These are phyloP conservation scores for Phalaenopsis hybrid DNA, from an alignment of 116 monocot species.

Conservation along the genomic window DNA sequence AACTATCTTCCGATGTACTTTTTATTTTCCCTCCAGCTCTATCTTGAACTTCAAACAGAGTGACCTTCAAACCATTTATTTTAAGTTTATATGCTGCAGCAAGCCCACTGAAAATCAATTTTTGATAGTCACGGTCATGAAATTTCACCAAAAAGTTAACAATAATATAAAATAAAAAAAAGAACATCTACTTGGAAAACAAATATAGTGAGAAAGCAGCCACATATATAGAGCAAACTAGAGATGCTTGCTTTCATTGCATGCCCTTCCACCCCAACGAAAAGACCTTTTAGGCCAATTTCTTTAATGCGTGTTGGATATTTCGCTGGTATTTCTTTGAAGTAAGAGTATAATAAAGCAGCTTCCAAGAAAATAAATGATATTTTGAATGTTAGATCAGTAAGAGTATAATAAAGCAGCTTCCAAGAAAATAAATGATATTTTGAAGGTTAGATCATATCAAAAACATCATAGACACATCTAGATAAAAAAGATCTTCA, in stretches of 20 bases:
- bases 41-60: slow-evolving; percentile 74
- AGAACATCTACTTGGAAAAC: background rate
- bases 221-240: background rate
- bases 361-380: too few species aligned
- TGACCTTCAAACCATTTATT: slow-evolving; percentile 59
- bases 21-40: slow-evolving; percentile 80
- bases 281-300: background rate
- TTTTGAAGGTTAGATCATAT: too few species aligned
- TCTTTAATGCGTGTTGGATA: too few species aligned
- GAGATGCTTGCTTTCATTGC: background rate
- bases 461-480: too few species aligned
- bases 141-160: background rate
- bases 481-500: too few species aligned
- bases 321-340: too few species aligned
- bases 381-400: background rate
- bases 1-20: slow-evolving; percentile 55
- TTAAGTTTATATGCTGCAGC: slow-evolving; percentile 88
- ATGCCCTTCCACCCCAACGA: background rate
- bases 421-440: too few species aligned
- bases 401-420: too few species aligned
- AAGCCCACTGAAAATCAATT: slow-evolving; percentile 57
- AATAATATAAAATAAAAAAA: background rate
- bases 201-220: background rate
- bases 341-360: too few species aligned
- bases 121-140: background rate